A percentile compares a stretch with the other conserved stretches of the same genome.
Evolutionary conservation across 495 filamentous ascomycete genomes (phyloP).

Genomic region (Lentithecium fluviatile): DNA sequence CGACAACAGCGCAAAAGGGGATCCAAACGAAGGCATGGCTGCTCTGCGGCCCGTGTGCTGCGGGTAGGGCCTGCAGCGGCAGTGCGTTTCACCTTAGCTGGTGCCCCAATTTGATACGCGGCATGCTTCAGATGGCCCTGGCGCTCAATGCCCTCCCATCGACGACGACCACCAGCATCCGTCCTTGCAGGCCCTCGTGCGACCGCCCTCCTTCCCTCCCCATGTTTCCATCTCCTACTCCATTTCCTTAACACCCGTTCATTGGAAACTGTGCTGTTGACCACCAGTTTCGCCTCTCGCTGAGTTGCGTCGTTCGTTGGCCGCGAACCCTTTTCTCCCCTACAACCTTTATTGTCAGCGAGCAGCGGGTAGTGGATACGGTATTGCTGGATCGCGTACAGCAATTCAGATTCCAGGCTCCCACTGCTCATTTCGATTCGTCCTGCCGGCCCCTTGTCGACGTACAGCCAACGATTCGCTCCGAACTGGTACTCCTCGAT

Average conservation of each 20-base stretch:
- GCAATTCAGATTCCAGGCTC: too few relatives aligned
- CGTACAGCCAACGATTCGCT: conserved; percentile 12
- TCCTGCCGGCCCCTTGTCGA: conserved; percentile 1
- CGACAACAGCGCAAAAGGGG: not conserved
- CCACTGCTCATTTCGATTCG: not conserved
- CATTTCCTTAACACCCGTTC: conserved; percentile 18
- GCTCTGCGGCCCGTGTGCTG: not conserved
- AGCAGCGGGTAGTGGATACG: not conserved
- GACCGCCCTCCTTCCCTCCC: conserved; percentile 20
- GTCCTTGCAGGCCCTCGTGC: conserved; percentile 35
- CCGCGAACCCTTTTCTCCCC: conserved; percentile 24
- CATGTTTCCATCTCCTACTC: conserved; percentile 20
- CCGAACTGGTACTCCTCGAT: conserved; percentile 1
- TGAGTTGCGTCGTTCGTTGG: conserved; percentile 32
- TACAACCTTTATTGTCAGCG: not conserved
- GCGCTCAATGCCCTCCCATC: conserved; percentile 28
- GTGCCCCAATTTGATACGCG: conserved; percentile 24
- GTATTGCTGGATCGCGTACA: too few relatives aligned
- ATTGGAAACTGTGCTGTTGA: conserved; percentile 38
- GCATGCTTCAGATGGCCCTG: conserved; percentile 28
- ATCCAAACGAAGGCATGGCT: not conserved
- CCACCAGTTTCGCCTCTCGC: conserved; percentile 35
- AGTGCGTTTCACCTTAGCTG: conserved; percentile 9
- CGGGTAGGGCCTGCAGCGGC: conserved; percentile 13
- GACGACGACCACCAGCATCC: conserved; percentile 23